Base-by-base conservation (phyloP, 768 basidiomycete genomes). In the Pisolithus marmoratus region DNA sequence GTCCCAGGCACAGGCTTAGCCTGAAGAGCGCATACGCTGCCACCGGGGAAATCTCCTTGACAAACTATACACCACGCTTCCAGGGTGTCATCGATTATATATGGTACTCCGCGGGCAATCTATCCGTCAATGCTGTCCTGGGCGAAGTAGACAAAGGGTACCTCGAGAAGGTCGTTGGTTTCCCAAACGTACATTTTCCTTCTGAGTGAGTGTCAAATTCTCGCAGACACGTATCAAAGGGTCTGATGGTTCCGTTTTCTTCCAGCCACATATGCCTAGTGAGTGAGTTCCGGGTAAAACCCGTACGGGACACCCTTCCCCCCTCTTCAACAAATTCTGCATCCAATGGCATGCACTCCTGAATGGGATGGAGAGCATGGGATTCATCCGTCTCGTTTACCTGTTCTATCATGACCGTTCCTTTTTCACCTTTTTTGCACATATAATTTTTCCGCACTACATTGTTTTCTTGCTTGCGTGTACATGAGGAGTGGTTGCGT, bases 141-240 rank as follows among this genome's bases (percentile, higher is more conserved):
- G 90, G 90, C 14, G 91, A 88, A 66, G 84, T 97, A 53, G 94
- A 97, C 65, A 77, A 75, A 60, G 65, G 65, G 23, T 99, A 99
- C 73, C 66, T 97, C 65, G 83, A 87, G 57, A 91, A 91, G 72
- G 83, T 83, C 17, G 95, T 97, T 42, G 96, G 96, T 36, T 98
- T 98, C 78, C 96, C 96, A 26, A 94, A 97, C 68, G 82, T 85
- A 2, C 92, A 97, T 65, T 96, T 94, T 78, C 93, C 95, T 22
- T 94, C 93, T 53, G 94, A 97, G 94, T 97, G 70, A 65, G 92
- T 85, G 15, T 43, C 53, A 51, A 51, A 41, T 44, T 34, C 37
- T 43, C 51, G 46, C 56, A 43, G 34, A 15, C 34, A 12, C 14
- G 34, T 15, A 34, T 34, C 4, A 34, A 34, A 15, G 5, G 5